Evolutionary conservation across 768 basidiomycete genomes (phyloP).

Genomic region (Hysterangium stoloniferum): DNA sequence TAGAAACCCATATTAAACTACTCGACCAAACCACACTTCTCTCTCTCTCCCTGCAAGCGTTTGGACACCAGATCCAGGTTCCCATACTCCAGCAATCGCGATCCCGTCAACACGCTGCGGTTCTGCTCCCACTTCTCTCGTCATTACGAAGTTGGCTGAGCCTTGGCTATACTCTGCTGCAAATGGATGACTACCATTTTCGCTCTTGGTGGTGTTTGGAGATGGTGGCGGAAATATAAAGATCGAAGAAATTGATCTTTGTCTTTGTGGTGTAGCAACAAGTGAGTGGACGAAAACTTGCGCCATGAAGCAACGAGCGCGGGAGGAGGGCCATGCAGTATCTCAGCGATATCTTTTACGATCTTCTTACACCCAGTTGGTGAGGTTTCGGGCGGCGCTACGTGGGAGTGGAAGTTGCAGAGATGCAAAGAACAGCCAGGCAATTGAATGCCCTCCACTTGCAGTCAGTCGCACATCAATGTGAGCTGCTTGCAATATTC

Average conservation of each 20-base stretch:
- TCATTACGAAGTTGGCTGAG: neutral
- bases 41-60: neutral
- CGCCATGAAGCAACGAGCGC: neutral
- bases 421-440: conserved; percentile 30
- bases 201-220: neutral
- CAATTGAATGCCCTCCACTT: too few species aligned
- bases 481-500: too few species aligned
- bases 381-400: neutral
- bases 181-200: neutral
- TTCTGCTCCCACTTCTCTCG: neutral
- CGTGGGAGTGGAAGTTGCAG: conserved; percentile 25
- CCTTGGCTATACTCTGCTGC: neutral
- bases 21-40: neutral
- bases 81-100: neutral
- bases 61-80: neutral
- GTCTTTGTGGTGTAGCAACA: neutral
- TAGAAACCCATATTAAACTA: too few species aligned
- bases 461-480: too few species aligned
- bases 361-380: neutral
- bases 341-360: neutral
- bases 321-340: neutral
- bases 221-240: neutral
- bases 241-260: neutral
- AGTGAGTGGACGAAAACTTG: neutral
- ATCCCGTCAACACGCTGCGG: neutral